Percentiles rank a stretch among this genome's conserved stretches.
phyloP scores from a whole-genome alignment of 768 basidiomycete genomes.

The Suillus tomentosus region DNA sequence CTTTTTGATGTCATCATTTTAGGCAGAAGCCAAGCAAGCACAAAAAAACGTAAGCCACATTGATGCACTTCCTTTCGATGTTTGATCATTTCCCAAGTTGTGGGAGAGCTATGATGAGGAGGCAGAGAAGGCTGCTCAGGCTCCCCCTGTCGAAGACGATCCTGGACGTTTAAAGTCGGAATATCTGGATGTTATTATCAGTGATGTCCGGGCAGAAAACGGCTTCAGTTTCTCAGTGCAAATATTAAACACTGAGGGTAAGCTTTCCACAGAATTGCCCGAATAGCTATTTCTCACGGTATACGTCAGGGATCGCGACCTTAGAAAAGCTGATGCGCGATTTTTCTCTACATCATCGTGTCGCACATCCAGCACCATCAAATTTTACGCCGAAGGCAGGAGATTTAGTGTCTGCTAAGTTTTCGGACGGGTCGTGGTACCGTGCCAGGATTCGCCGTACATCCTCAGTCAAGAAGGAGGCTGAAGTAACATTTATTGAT shows the following conservation, averaged over 20 bases:
- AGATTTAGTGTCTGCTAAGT: conserved; percentile 92
- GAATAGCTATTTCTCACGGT: conserved; percentile 6
- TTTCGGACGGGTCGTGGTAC: conserved; percentile 95
- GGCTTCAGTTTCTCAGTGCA: conserved; percentile 92
- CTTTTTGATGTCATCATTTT: conserved; percentile 8
- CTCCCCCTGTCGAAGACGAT: conserved; percentile 44
- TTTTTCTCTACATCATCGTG: conserved; percentile 84
- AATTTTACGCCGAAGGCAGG: conserved; percentile 81
- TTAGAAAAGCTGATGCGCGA: conserved; percentile 94
- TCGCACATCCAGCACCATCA: conserved; percentile 53
- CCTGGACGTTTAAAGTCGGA: conserved; percentile 69
- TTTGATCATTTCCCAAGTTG: conserved; percentile 49
- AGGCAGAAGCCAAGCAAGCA: conserved; percentile 82
- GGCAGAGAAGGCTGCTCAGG: conserved; percentile 57
- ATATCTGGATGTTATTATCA: conserved; percentile 91
- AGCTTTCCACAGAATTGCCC: conserved; percentile 18
- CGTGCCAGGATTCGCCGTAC: conserved; percentile 86
- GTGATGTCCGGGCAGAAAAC: conserved; percentile 74
- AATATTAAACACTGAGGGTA: conserved; percentile 88
- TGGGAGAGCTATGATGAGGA: conserved; percentile 86
- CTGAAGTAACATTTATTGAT: conserved; percentile 93
- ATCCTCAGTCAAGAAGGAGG: conserved; percentile 91
- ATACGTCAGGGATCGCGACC: conserved; percentile 73
- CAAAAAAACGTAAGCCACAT: conserved; percentile 68
- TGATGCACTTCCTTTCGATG: conserved; percentile 7